Evolutionary conservation across 495 filamentous ascomycete species (phyloP).

Genomic region (Tuber umbilicatum): DNA sequence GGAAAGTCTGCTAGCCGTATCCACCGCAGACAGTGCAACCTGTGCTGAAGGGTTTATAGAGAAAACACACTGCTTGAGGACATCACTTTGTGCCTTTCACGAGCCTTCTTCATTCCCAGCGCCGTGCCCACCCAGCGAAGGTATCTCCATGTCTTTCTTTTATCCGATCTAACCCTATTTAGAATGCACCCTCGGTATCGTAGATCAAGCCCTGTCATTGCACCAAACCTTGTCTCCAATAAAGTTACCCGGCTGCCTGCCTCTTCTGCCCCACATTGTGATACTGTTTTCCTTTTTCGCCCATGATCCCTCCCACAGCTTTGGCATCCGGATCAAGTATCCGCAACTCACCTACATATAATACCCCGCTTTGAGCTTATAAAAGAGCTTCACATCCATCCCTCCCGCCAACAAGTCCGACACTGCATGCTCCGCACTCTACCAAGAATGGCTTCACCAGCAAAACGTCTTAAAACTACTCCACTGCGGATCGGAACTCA

Average conservation of each 20-base stretch:
- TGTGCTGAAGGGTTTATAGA: neutral
- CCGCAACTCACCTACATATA: neutral
- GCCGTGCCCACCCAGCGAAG: neutral
- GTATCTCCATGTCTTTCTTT: neutral
- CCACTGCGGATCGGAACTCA: conserved; percentile 75
- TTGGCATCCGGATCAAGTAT: neutral
- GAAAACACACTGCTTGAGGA: neutral
- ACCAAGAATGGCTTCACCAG: conserved; percentile 42
- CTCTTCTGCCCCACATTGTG: neutral
- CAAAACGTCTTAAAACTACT: conserved; percentile 64
- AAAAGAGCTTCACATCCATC: neutral
- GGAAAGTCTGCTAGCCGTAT: neutral
- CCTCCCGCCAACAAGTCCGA: neutral
- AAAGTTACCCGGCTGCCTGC: neutral
- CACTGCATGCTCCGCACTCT: conserved; percentile 18
- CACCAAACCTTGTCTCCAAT: neutral
- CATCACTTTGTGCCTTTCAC: neutral
- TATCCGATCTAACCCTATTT: neutral
- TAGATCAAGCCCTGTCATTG: neutral
- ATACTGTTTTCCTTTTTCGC: neutral
- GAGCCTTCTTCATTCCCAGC: neutral
- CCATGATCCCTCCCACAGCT: neutral
- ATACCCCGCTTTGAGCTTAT: neutral
- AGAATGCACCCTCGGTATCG: neutral
- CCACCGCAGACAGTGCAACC: neutral